phyloP scores from a whole-genome alignment of 306 rosid genomes.

The Astragalus glycyphyllos region DNA sequence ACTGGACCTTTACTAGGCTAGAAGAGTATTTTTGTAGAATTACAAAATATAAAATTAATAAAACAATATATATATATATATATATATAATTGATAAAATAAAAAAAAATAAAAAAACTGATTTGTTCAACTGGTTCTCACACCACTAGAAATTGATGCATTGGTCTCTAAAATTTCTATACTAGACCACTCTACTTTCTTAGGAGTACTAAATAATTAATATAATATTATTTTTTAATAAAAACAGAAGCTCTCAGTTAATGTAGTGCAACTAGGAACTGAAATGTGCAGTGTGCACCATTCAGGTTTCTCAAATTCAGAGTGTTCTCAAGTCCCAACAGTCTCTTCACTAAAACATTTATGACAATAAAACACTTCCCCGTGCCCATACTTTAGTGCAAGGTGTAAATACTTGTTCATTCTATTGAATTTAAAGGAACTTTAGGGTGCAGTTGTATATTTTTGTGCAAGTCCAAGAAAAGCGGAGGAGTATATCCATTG shows the following conservation, averaged over 20 bases:
- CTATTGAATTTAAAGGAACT: constrained; percentile 1
- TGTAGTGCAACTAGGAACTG: constrained; percentile 15
- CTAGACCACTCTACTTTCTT: not conserved
- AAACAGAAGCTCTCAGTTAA: not conserved
- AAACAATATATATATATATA: too few relatives aligned
- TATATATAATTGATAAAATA: too few relatives aligned
- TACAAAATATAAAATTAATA: not conserved
- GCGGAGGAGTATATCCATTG: not conserved
- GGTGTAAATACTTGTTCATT: constrained; percentile 2
- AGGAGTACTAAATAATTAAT: too few relatives aligned
- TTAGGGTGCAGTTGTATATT: not conserved
- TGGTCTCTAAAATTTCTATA: not conserved
- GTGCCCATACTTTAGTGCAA: not conserved
- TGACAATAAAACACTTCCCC: not conserved
- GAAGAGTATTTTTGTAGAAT: not conserved
- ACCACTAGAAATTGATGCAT: not conserved
- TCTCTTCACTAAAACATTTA: constrained; percentile 22
- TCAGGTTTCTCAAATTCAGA: constrained; percentile 13
- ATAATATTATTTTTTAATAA: not conserved
- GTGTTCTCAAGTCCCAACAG: not conserved
- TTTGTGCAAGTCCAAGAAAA: not conserved
- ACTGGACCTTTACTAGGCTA: not conserved
- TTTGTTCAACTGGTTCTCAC: not conserved
- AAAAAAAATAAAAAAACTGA: not conserved
- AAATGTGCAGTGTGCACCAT: constrained; percentile 10